Evolutionary conservation across 192 early-diverging fungal genomes (phyloP).

Genomic region (Linnemannia zychae): DNA sequence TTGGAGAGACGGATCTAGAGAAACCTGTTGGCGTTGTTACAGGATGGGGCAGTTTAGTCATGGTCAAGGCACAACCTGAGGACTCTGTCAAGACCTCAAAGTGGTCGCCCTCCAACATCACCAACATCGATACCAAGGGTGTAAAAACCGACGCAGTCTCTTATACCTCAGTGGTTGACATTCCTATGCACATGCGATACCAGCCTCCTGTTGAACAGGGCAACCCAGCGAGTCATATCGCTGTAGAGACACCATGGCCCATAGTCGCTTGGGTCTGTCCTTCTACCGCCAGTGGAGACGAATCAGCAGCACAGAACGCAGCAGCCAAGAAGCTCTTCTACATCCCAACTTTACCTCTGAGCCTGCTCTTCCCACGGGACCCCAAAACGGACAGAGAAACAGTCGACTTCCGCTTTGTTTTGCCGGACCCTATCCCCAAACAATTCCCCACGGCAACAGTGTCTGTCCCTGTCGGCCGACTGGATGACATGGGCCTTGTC

Average conservation of each 20-base stretch:
- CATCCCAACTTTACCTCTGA: constrained; percentile 29
- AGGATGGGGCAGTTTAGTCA: constrained; percentile 47
- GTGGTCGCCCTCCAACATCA: constrained; percentile 20
- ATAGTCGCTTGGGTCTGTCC: constrained; percentile 49
- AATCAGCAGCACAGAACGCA: background rate
- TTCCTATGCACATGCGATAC: constrained; percentile 55
- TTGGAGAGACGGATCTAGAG: constrained; percentile 54
- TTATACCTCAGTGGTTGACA: constrained; percentile 29
- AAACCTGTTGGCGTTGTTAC: constrained; percentile 51
- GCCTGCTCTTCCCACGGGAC: constrained; percentile 5
- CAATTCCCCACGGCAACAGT: constrained; percentile 29
- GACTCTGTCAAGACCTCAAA: constrained; percentile 38
- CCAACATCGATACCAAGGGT: background rate
- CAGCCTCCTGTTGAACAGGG: constrained; percentile 36
- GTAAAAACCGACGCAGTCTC: background rate
- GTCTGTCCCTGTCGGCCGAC: constrained; percentile 48
- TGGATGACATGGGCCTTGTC: constrained; percentile 34
- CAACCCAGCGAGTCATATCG: constrained; percentile 25
- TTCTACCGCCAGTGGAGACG: background rate
- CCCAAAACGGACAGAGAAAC: background rate
- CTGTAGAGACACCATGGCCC: constrained; percentile 43
- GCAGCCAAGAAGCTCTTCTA: constrained; percentile 45
- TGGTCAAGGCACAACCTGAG: constrained; percentile 48
- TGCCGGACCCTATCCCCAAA: constrained; percentile 42
- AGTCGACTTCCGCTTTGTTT: constrained; percentile 32